Evolutionary conservation across 78 protist species (phyloP).

Genomic region (Dictyostelium citrinum): DNA sequence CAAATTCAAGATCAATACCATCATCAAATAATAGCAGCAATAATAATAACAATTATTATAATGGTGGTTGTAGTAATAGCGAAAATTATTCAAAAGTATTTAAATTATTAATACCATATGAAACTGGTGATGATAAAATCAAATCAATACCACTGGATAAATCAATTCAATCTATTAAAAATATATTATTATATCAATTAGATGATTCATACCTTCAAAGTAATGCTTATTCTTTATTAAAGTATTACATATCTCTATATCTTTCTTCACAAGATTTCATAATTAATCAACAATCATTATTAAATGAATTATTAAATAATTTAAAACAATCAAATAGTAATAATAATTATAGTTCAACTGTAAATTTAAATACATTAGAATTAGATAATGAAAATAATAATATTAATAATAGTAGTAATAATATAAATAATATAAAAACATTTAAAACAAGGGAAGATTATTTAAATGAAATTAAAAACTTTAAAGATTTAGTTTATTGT

Average conservation of each 20-base stretch:
- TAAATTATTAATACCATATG: background rate
- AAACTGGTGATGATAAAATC: background rate
- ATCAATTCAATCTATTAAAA: background rate
- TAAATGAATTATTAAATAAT: background rate
- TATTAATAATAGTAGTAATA: background rate
- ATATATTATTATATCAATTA: background rate
- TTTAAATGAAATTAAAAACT: background rate
- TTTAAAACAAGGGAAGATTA: conserved; percentile 3
- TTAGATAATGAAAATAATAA: background rate
- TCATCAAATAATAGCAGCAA: background rate
- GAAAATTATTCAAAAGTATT: background rate
- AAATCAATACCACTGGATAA: conserved; percentile 8
- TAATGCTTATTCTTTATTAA: conserved; percentile 10
- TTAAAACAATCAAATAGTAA: background rate
- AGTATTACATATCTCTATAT: background rate
- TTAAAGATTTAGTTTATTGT: background rate
- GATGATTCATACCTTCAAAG: background rate
- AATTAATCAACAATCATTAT: background rate
- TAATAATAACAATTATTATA: background rate
- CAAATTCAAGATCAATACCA: background rate
- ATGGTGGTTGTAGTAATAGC: background rate
- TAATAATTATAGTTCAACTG: background rate
- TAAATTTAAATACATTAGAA: background rate
- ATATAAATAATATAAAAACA: background rate
- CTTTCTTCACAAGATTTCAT: background rate